A percentile compares a stretch with the other conserved stretches of the same genome.
These are phyloP conservation scores for Patellaria atrata DNA, from an alignment of 495 filamentous ascomycete genomes.

Conservation along the genomic window DNA sequence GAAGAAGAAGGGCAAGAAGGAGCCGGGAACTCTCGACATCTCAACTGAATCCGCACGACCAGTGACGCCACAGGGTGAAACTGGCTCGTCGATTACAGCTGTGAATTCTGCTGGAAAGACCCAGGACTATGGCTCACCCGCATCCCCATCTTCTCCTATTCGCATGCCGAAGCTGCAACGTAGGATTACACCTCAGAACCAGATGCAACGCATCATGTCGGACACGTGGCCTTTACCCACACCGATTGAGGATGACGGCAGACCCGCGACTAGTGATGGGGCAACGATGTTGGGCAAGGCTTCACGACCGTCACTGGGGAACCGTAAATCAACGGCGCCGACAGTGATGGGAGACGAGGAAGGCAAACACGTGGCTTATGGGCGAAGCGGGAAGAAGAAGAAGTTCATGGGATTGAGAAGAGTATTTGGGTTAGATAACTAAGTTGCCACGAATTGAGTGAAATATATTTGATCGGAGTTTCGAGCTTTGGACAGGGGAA, in stretches of 20 bases:
- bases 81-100: neutral
- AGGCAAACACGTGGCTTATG: conserved; percentile 15
- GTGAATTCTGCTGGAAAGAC: conserved; percentile 10
- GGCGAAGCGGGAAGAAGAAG: conserved; percentile 39
- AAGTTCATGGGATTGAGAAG: conserved; percentile 41
- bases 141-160: neutral
- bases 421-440: conserved; percentile 42
- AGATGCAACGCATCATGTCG: conserved; percentile 13
- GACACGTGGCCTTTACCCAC: conserved; percentile 22
- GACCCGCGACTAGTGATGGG: conserved; percentile 21
- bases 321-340: conserved; percentile 11
- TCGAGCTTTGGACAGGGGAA: too few relatives aligned
- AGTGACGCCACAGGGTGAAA: conserved; percentile 12
- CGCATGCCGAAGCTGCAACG: conserved; percentile 19
- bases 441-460: conserved; percentile 14
- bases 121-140: conserved; percentile 2
- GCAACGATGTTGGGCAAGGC: conserved; percentile 1
- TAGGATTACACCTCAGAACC: conserved; percentile 14
- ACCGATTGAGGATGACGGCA: conserved; percentile 8
- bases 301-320: conserved; percentile 13
- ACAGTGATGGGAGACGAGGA: conserved; percentile 4
- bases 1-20: conserved; percentile 20
- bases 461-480: too few relatives aligned
- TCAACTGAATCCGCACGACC: conserved; percentile 1
- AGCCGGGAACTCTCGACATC: conserved; percentile 4